A percentile compares a stretch with the other conserved stretches of the same genome.
Conservation (phyloP, 2,329 filamentous ascomycete species). For the Trichophyton verrucosum region DNA sequence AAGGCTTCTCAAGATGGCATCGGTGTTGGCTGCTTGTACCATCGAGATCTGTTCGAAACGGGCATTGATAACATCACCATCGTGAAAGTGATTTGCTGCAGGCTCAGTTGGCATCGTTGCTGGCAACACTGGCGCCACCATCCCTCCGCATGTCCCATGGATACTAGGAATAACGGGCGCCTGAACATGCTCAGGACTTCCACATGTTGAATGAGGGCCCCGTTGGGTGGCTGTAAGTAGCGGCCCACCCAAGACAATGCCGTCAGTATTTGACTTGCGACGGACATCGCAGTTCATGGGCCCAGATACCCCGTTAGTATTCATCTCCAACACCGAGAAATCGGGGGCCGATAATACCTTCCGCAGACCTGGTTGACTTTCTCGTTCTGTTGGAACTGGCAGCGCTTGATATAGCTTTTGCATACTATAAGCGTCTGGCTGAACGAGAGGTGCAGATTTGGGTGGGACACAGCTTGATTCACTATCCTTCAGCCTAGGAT, state of each 20-base stretch:
- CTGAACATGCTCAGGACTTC: constrained; percentile 8
- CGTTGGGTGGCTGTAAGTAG: constrained; percentile 9
- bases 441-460: neutral
- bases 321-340: neutral
- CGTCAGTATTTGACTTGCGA: constrained; percentile 10
- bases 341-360: constrained; percentile 1
- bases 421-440: neutral
- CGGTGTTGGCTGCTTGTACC: neutral
- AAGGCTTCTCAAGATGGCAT: neutral
- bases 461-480: neutral
- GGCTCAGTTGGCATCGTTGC: neutral
- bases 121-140: neutral
- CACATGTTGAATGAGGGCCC: constrained; percentile 9
- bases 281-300: neutral
- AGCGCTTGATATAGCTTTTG: neutral
- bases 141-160: constrained; percentile 9
- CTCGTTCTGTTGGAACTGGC: neutral
- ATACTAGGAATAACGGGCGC: constrained; percentile 8
- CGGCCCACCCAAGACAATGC: constrained; percentile 13
- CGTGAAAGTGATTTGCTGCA: neutral
- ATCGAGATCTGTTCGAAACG: neutral
- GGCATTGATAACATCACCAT: neutral
- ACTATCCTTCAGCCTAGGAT: neutral
- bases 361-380: neutral
- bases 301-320: neutral